Conservation (phyloP, 495 filamentous ascomycete species). For the Tuber aestivum region DNA sequence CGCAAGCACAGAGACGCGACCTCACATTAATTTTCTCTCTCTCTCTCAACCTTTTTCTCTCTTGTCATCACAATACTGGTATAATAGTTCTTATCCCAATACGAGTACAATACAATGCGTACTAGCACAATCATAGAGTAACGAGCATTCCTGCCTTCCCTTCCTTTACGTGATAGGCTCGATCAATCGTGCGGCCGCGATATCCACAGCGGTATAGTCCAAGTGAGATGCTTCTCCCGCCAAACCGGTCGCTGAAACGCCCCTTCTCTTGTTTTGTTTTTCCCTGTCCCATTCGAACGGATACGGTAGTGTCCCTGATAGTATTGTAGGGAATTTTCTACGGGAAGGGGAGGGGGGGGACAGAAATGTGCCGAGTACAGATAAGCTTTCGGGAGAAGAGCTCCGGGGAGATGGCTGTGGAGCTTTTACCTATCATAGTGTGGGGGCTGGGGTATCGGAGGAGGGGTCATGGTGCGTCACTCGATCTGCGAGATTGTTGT, state of each 20-base stretch:
- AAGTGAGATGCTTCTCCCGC: background rate
- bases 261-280: background rate
- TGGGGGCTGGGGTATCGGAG: background rate
- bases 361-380: background rate
- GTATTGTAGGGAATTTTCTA: background rate
- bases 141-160: background rate
- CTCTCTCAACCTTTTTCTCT: background rate
- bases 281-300: background rate
- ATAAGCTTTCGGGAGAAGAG: slow-evolving; percentile 2
- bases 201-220: background rate
- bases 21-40: background rate
- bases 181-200: background rate
- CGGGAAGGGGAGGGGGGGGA: background rate
- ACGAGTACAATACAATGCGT: background rate
- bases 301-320: background rate
- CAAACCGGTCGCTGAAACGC: background rate
- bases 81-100: background rate
- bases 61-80: background rate
- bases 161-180: background rate
- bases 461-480: background rate
- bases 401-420: background rate
- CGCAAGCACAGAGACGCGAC: background rate
- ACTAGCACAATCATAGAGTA: too few relatives aligned
- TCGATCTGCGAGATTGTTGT: background rate
- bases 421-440: background rate